A percentile compares a stretch with the other conserved stretches of the same genome.
These are phyloP conservation scores for Boletus speciosus DNA, from an alignment of 768 basidiomycete species.

Conservation along the genomic window DNA sequence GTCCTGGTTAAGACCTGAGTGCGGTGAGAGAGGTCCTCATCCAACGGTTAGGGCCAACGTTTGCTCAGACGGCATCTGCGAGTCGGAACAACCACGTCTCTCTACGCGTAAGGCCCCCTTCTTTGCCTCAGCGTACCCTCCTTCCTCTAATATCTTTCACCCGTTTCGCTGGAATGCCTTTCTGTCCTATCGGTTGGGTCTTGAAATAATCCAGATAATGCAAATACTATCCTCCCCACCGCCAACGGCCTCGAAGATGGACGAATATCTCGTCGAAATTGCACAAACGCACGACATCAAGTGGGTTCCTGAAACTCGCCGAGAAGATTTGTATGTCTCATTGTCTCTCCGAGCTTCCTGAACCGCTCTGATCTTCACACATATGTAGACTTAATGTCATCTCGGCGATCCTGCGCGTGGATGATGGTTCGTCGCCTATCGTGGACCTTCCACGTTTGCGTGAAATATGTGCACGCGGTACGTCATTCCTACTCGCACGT, in stretches of 20 bases:
- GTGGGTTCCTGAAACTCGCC: slow-evolving; percentile 60
- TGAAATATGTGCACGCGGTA: slow-evolving; percentile 60
- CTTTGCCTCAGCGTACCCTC: not conserved
- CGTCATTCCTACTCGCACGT: slow-evolving; percentile 10
- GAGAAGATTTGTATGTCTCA: slow-evolving; percentile 57
- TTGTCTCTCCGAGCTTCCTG: not conserved
- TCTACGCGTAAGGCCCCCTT: slow-evolving; percentile 35
- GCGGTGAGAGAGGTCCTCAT: slow-evolving; percentile 51
- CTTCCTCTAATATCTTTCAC: not conserved
- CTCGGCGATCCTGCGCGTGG: slow-evolving; percentile 56
- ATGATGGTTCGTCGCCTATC: slow-evolving; percentile 38
- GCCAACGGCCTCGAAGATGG: slow-evolving; percentile 54
- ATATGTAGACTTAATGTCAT: slow-evolving; percentile 47
- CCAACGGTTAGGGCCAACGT: slow-evolving; percentile 55
- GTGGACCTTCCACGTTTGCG: slow-evolving; percentile 59
- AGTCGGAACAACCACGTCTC: slow-evolving; percentile 57
- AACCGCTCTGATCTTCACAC: not conserved
- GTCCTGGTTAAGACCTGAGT: slow-evolving; percentile 48
- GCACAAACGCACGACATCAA: slow-evolving; percentile 50
- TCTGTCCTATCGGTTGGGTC: not conserved
- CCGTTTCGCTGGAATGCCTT: not conserved
- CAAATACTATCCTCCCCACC: slow-evolving; percentile 49
- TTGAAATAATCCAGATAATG: slow-evolving; percentile 39
- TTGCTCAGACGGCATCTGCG: slow-evolving; percentile 47
- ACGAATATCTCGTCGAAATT: slow-evolving; percentile 52